A percentile compares a stretch with the other conserved stretches of the same genome.
phyloP scores from a whole-genome alignment of 1,139 yeast genomes.

The Debaryomyces sp. region DNA sequence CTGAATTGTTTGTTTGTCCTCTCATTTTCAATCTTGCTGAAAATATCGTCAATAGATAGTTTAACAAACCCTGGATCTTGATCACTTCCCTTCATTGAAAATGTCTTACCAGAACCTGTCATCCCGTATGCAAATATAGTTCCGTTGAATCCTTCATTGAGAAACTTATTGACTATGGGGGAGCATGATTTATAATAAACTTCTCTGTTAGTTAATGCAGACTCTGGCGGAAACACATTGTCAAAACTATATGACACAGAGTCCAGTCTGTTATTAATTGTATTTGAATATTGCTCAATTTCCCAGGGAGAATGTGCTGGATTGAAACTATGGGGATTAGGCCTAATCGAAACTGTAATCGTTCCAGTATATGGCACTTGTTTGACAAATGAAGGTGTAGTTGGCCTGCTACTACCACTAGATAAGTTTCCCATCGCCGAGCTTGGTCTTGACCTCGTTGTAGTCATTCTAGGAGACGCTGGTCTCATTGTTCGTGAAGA shows the following conservation, averaged over 20 bases:
- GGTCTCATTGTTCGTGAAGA: conserved; percentile 25
- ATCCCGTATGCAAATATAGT: conserved; percentile 93
- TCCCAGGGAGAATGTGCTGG: conserved; percentile 43
- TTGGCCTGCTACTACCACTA: conserved; percentile 33
- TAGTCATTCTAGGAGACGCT: conserved; percentile 22
- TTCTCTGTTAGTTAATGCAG: conserved; percentile 48
- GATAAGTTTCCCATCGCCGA: conserved; percentile 36
- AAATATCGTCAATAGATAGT: conserved; percentile 69
- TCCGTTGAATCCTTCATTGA: conserved; percentile 77
- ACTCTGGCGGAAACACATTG: conserved; percentile 64
- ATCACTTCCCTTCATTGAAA: conserved; percentile 79
- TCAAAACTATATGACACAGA: conserved; percentile 68
- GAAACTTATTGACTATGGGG: conserved; percentile 63
- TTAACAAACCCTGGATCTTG: conserved; percentile 79
- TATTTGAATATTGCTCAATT: conserved; percentile 36
- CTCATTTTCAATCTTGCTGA: conserved; percentile 45
- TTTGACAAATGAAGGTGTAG: conserved; percentile 36
- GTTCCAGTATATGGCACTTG: conserved; percentile 52
- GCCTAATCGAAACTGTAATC: conserved; percentile 55
- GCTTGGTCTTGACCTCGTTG: conserved; percentile 32
- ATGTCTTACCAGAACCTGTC: conserved; percentile 97
- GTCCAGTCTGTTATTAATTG: conserved; percentile 53
- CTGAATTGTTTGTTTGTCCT: conserved; percentile 33
- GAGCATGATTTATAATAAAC: conserved; percentile 67
- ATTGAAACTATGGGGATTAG: conserved; percentile 47